Percentiles rank a stretch among this genome's conserved stretches.
These are phyloP conservation scores for Candida endomychidarum DNA, from an alignment of 805 yeast species.

Conservation along the genomic window DNA sequence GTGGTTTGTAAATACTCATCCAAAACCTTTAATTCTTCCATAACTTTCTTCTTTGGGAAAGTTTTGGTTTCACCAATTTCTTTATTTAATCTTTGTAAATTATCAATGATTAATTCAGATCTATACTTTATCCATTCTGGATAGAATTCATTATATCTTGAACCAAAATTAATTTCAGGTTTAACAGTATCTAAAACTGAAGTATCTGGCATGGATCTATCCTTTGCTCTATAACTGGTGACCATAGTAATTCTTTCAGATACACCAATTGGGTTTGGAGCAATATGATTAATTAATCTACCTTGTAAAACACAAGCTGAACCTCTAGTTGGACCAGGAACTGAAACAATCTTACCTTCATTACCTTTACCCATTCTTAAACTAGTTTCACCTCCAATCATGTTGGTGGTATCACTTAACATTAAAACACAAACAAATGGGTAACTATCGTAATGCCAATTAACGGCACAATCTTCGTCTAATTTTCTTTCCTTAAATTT, in stretches of 20 bases:
- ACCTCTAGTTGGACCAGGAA: slow-evolving; percentile 35
- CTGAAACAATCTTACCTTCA: slow-evolving; percentile 17
- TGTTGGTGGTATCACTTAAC: slow-evolving; percentile 56
- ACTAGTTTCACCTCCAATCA: slow-evolving; percentile 64
- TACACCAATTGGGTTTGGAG: slow-evolving; percentile 35
- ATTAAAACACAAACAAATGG: slow-evolving; percentile 65
- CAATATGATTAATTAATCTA: slow-evolving; percentile 40
- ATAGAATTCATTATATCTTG: slow-evolving; percentile 35
- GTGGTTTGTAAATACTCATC: slow-evolving; percentile 24
- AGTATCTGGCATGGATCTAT: slow-evolving; percentile 26
- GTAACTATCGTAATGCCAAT: slow-evolving; percentile 65
- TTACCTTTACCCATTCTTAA: slow-evolving; percentile 44
- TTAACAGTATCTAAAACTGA: slow-evolving; percentile 38
- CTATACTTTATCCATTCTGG: slow-evolving; percentile 38
- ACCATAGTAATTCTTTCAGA: slow-evolving; percentile 44
- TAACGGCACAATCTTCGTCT: slow-evolving; percentile 50
- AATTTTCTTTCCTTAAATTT: slow-evolving; percentile 9
- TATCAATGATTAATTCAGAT: slow-evolving; percentile 24
- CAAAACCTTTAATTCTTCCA: slow-evolving; percentile 21
- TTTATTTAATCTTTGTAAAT: slow-evolving; percentile 23
- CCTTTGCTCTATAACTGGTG: slow-evolving; percentile 38
- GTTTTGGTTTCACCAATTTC: slow-evolving; percentile 12
- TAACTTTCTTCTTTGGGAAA: slow-evolving; percentile 28
- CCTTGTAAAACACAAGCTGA: slow-evolving; percentile 42
- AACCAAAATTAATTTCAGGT: slow-evolving; percentile 38